A percentile compares a stretch with the other conserved stretches of the same genome.
phyloP scores from a whole-genome alignment of 192 early-diverging fungal species.

The Radiomyces spectabilis region DNA sequence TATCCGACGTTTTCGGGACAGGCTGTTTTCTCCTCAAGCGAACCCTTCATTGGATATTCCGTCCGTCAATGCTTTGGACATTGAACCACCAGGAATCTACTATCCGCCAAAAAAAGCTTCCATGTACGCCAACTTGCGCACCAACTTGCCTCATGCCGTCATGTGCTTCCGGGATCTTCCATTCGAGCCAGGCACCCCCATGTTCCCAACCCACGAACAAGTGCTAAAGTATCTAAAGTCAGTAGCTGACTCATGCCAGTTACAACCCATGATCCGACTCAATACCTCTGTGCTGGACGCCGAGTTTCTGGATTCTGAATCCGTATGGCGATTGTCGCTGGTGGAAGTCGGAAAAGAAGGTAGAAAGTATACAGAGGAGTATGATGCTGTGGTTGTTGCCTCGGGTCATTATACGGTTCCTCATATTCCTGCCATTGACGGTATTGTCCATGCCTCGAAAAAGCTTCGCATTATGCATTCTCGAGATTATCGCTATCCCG shows the following conservation, averaged over 20 bases:
- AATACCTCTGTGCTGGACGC: conserved; percentile 26
- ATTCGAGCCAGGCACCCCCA: conserved; percentile 22
- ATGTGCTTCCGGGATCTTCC: conserved; percentile 41
- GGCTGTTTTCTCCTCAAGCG: conserved; percentile 39
- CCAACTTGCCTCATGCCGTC: conserved; percentile 44
- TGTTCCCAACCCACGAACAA: conserved; percentile 34
- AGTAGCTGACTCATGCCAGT: conserved; percentile 15
- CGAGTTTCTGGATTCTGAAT: conserved; percentile 11
- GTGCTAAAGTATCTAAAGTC: conserved; percentile 31
- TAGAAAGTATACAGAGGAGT: conserved; percentile 9
- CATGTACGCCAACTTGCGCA: conserved; percentile 36
- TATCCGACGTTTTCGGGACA: conserved; percentile 3
- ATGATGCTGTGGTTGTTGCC: conserved; percentile 44
- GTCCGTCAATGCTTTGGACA: conserved; percentile 17
- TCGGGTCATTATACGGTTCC: conserved; percentile 41
- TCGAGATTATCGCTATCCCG: conserved; percentile 23
- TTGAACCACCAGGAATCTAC: background rate
- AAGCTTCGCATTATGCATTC: conserved; percentile 20
- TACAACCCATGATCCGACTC: conserved; percentile 21
- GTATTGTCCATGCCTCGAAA: too few relatives aligned
- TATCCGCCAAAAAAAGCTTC: conserved; percentile 1
- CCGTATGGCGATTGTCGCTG: conserved; percentile 15
- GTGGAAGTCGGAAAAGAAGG: conserved; percentile 3
- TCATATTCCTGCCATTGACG: conserved; percentile 30
- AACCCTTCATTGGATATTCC: conserved; percentile 18